Evolutionary conservation across 2,329 filamentous ascomycete species (phyloP), one percentile per base, ranked within the genome.

Genomic region (Lizonia empirigonia): DNA sequence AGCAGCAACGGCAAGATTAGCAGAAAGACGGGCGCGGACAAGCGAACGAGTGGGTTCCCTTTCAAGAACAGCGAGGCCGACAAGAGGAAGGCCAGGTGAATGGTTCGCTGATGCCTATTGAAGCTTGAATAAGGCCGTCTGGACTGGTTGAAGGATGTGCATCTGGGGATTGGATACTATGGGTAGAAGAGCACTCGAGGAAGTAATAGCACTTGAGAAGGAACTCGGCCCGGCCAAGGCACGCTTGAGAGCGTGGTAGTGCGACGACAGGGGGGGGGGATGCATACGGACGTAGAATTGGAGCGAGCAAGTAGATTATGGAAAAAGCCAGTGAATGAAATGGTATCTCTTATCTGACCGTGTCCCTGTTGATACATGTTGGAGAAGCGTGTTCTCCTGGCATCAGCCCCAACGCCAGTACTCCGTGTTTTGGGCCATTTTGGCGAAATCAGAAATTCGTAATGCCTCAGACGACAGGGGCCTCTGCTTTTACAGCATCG

Each of bases 11-110:
- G 83, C 1, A 75, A 78, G 54, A 82, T 87, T 46, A 85, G 80
- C 64, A 79, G 81, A 65, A 83, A 78, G 72, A 88, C 85, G 1
- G 85, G 85, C 0, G 83, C 82, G 26, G 86, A 88, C 65, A 88
- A 87, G 78, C 77, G 85, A 65, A 87, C 80, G 20, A 80, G 80
- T 52, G 85, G 83, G 9, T 89, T 84, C 60, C 86, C 86, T 3
- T 88, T 89, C 67, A 77, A 76, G 59, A 88, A 89, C 60, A 64
- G 61, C 5, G 81, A 83, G 67, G 80, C 82, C 32, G 76, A 77
- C 34, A 80, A 79, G 64, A 82, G 79, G 76, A 82, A 71, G 64
- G 62, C 33, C 7, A 62, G 58, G 49, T 69, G 65, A 53, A 58
- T 45, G 41, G 29, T 10, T 33, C 12, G 37, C 24, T 40, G 18